These are phyloP conservation scores for Pulicaria dysenterica DNA, from an alignment of 129 eudicot species.

Conservation along the genomic window DNA sequence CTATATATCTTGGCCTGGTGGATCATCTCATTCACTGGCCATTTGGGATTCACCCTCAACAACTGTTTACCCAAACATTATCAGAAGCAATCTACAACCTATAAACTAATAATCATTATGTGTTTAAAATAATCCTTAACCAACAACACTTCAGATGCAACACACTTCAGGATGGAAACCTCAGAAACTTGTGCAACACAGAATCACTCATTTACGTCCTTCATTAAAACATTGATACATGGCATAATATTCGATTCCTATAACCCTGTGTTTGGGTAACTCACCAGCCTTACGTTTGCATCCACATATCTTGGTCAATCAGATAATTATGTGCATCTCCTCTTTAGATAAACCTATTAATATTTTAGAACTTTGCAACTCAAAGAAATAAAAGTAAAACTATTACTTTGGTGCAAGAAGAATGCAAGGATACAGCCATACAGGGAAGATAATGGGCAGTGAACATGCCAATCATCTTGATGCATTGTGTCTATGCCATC, in stretches of 20 bases:
- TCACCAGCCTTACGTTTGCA: slow-evolving; percentile 10
- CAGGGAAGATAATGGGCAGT: not conserved
- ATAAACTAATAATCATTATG: slow-evolving; percentile 9
- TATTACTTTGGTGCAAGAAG: not conserved
- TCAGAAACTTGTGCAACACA: not conserved
- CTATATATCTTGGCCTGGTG: not conserved
- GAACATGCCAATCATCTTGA: slow-evolving; percentile 8
- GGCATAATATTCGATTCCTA: not conserved
- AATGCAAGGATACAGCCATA: not conserved
- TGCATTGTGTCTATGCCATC: not conserved
- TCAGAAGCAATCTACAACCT: slow-evolving; percentile 21
- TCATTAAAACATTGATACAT: not conserved
- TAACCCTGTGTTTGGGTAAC: slow-evolving; percentile 12
- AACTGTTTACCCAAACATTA: slow-evolving; percentile 16
- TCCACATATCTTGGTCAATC: not conserved
- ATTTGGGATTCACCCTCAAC: not conserved
- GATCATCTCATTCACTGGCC: slow-evolving; percentile 7
- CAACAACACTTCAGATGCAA: not conserved
- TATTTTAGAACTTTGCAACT: not conserved
- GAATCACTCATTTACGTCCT: not conserved
- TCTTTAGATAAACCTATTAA: too few species aligned
- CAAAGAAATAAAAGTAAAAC: not conserved
- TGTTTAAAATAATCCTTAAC: slow-evolving; percentile 23
- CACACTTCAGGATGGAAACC: not conserved
- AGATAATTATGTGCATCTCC: not conserved